Base-by-base conservation (phyloP, 148 eudicot genomes). In the Fagopyrum homotropicum region DNA sequence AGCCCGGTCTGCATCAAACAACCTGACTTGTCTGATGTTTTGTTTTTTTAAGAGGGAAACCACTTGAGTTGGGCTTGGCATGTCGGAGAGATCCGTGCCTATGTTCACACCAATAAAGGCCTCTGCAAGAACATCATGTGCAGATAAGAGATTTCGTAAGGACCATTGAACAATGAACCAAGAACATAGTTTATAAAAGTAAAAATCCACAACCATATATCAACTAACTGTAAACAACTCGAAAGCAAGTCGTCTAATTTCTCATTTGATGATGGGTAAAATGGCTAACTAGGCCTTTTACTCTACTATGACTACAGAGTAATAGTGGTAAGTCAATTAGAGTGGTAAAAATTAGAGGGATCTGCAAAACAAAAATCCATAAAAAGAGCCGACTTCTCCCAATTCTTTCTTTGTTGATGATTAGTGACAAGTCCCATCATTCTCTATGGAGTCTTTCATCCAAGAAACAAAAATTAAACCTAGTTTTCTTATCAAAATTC, bases 1-100 rank as follows among this genome's bases (percentile, higher is more conserved):
- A 40, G 88, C 88, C 71, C 74, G 72, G 82, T 93, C 93, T n/a
- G 97, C 82, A 72, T 91, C 95, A 73, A 74, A 91, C 17, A 93
- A 90, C 72, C 97, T 82, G 52, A 93, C 88, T 45, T 93, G 89
- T 19, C 81, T 83, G 77, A 93, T 87, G 60, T 89, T 90, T 76
- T 93, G 98, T 55, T 93, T 79, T 82, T 88, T 91, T 54, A 93
- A 90, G 78, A 93, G 97, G 29, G 93, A 86, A 50, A 88, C 97
- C 14, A 91, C 89, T 70, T 93, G 88, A 54, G 91, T 87, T 51
- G 97, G 98, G 79, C 71, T 85, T n/a, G 97, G 95, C 83, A 83
- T 83, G 79, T 91, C 87, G 29, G 97, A 89, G 71, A 93, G 79
- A 57, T 77, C 86, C 7, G 89, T 87, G 76, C 98, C 98, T 71